These are phyloP conservation scores for Coemansia sp. DNA, from an alignment of 192 early-diverging fungal genomes.

Conservation along the genomic window DNA sequence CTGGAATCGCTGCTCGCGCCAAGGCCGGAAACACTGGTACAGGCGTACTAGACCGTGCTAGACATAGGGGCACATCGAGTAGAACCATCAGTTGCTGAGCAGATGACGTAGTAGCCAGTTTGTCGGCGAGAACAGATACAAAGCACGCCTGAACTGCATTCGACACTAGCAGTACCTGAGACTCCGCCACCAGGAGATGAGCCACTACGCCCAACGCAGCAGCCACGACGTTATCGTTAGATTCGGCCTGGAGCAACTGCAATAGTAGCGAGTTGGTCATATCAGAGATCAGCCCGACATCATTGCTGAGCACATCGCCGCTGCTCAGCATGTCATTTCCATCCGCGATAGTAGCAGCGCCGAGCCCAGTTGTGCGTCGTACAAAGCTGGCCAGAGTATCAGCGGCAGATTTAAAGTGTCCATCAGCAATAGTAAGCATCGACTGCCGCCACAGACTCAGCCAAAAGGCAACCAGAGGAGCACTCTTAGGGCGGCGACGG, in stretches of 20 bases:
- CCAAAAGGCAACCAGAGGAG: conserved; percentile 24
- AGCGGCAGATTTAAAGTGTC: not conserved
- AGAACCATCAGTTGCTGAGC: not conserved
- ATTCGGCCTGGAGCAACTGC: not conserved
- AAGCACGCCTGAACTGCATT: conserved; percentile 7
- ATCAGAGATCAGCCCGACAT: not conserved
- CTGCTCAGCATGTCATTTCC: not conserved
- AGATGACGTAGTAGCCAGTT: not conserved
- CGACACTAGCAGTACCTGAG: not conserved
- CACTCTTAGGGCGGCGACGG: not conserved
- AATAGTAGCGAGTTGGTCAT: conserved; percentile 15
- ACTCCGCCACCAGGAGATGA: not conserved
- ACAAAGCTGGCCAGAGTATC: conserved; percentile 10
- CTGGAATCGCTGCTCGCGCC: conserved; percentile 19
- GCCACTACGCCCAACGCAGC: conserved; percentile 3
- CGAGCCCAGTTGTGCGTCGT: not conserved
- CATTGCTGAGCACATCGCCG: not conserved
- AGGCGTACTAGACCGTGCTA: not conserved
- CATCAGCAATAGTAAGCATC: not conserved
- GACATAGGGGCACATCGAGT: not conserved
- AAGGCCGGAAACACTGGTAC: not conserved
- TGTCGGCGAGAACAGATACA: not conserved
- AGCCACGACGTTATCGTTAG: not conserved
- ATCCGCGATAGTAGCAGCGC: not conserved
- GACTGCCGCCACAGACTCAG: conserved; percentile 33